These are phyloP conservation scores for Colletotrichum somersetense DNA, from an alignment of 2,329 filamentous ascomycete genomes.

Conservation along the genomic window DNA sequence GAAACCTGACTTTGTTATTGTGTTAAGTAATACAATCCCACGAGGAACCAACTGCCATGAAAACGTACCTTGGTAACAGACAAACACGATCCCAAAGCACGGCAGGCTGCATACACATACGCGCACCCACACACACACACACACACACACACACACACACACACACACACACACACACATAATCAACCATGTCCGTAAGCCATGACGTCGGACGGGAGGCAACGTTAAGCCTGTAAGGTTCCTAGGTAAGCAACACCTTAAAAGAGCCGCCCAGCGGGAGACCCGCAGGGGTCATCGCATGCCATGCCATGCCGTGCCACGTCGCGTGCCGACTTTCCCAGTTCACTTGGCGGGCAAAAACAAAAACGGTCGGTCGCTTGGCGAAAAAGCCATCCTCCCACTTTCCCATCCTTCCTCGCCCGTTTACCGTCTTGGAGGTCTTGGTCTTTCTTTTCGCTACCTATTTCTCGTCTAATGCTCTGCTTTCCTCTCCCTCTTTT, in stretches of 20 bases:
- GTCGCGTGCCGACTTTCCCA: constrained; percentile 40
- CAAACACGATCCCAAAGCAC: neutral
- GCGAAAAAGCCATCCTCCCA: neutral
- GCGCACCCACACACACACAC: too few relatives aligned
- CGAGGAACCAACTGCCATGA: too few relatives aligned
- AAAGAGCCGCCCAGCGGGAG: constrained; percentile 26
- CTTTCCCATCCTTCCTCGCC: neutral
- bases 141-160: too few relatives aligned
- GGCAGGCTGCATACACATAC: neutral
- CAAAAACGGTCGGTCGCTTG: constrained; percentile 2
- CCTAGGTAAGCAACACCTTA: neutral
- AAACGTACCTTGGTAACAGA: too few relatives aligned
- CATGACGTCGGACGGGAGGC: constrained; percentile 18
- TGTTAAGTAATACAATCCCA: too few relatives aligned
- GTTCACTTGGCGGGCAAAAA: constrained; percentile 21
- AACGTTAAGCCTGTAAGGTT: too few relatives aligned
- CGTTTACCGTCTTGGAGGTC: constrained; percentile 6
- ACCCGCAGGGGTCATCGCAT: constrained; percentile 26
- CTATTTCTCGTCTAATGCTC: neutral
- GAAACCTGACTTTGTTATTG: too few relatives aligned
- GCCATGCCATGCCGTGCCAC: constrained; percentile 9
- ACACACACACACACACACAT: too few relatives aligned
- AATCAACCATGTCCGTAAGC: too few relatives aligned
- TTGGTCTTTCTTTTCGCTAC: neutral
- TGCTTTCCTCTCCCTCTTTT: neutral